Evolutionary conservation across 768 basidiomycete genomes (phyloP).

Genomic region (Termitomyces sp.): DNA sequence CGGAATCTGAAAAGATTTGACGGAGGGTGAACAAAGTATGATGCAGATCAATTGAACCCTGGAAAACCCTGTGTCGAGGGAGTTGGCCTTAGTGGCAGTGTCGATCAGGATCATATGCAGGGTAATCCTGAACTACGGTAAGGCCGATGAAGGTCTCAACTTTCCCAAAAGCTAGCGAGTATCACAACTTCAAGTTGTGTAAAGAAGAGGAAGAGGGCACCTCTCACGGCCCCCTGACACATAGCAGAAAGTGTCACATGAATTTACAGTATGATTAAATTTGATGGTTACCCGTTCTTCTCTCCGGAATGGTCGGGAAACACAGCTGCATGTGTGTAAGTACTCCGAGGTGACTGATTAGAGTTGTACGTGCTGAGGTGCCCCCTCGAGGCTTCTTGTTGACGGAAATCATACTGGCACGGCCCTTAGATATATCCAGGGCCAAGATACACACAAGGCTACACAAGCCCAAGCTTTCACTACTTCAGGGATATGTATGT

Average conservation of each 20-base stretch:
- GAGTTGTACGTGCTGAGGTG: background rate
- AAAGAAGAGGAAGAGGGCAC: background rate
- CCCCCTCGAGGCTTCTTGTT: background rate
- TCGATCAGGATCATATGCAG: constrained; percentile 15
- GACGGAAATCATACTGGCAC: background rate
- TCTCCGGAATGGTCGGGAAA: constrained; percentile 4
- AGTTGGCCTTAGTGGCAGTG: constrained; percentile 14
- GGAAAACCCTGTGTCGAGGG: constrained; percentile 11
- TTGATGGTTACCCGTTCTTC: too few species aligned
- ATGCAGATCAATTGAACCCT: constrained; percentile 10
- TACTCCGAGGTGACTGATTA: background rate
- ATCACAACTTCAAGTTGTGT: background rate
- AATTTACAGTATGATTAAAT: background rate
- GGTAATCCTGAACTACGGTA: constrained; percentile 5
- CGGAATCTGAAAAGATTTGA: background rate
- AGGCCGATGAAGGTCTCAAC: too few species aligned
- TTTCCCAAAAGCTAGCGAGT: too few species aligned
- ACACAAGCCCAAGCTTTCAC: too few species aligned
- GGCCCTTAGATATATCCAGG: background rate
- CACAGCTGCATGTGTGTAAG: background rate
- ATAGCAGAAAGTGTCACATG: background rate
- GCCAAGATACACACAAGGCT: background rate
- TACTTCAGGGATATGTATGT: background rate
- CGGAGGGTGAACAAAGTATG: background rate
- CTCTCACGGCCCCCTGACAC: background rate